phyloP scores from a whole-genome alignment of 805 yeast genomes.

The Metschnikowia gruessii region DNA sequence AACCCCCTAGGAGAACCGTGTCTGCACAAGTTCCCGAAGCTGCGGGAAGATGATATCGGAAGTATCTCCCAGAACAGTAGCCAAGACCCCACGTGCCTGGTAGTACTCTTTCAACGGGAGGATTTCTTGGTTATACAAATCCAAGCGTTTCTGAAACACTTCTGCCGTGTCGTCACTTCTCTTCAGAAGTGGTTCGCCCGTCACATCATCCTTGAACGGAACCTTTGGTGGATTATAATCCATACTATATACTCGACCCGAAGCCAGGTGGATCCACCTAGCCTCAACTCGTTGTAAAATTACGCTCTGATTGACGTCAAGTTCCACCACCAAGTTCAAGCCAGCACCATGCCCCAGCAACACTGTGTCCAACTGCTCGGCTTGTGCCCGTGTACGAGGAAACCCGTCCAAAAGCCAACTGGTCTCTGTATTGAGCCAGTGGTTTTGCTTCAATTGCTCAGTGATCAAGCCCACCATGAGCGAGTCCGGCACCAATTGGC shows the following conservation, averaged over 20 bases:
- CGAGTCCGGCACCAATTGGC: constrained; percentile 71
- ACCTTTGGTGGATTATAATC: constrained; percentile 87
- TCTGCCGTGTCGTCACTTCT: constrained; percentile 81
- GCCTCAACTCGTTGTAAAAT: constrained; percentile 80
- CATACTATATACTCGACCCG: constrained; percentile 84
- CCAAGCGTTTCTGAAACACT: constrained; percentile 66
- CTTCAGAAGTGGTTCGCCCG: constrained; percentile 81
- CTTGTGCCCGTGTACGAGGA: constrained; percentile 80
- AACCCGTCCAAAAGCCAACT: constrained; percentile 89
- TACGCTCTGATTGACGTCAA: constrained; percentile 82
- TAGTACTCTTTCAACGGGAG: constrained; percentile 68
- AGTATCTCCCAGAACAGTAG: constrained; percentile 67
- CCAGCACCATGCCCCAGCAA: constrained; percentile 38
- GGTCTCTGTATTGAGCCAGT: constrained; percentile 44
- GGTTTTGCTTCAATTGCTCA: constrained; percentile 40
- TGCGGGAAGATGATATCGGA: constrained; percentile 84
- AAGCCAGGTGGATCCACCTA: constrained; percentile 77
- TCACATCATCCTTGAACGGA: constrained; percentile 78
- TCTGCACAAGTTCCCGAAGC: constrained; percentile 39
- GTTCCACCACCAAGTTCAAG: constrained; percentile 77
- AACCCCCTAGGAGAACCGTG: neutral
- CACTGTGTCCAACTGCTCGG: constrained; percentile 50
- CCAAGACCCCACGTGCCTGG: constrained; percentile 39
- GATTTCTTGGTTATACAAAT: constrained; percentile 55
- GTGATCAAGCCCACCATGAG: constrained; percentile 60